Evolutionary conservation across 305 asterid species (phyloP).

Genomic region (Euphrasia arctica): DNA sequence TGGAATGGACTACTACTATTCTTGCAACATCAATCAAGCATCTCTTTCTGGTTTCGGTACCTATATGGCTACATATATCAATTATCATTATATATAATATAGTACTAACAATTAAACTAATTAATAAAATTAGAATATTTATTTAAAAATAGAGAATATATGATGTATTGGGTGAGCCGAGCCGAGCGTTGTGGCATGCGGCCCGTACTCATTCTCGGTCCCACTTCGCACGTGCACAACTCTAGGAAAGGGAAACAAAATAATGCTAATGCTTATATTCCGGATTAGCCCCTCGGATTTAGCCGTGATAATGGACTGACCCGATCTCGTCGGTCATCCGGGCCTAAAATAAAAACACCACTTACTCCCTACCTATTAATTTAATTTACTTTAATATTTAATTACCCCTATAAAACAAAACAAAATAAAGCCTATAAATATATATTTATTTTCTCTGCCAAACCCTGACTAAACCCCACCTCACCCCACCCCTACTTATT

Average conservation of each 20-base stretch:
- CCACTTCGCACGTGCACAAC: neutral
- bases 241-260: neutral
- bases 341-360: too few relatives aligned
- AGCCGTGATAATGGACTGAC: too few relatives aligned
- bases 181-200: too few relatives aligned
- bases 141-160: neutral
- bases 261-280: constrained; percentile 22
- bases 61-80: too few relatives aligned
- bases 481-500: constrained; percentile 27
- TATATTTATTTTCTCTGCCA: constrained; percentile 11
- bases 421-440: neutral
- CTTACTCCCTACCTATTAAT: too few relatives aligned
- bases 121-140: neutral
- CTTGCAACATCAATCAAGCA: constrained; percentile 27
- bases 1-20: constrained; percentile 17
- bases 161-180: neutral
- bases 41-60: too few relatives aligned
- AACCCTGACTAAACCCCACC: constrained; percentile 29
- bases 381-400: too few relatives aligned
- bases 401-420: neutral
- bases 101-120: neutral
- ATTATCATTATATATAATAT: neutral
- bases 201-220: neutral
- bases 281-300: constrained; percentile 33
- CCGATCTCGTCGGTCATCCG: too few relatives aligned